Conservation (phyloP, 208 protist species). For the Angomonas deanei region DNA sequence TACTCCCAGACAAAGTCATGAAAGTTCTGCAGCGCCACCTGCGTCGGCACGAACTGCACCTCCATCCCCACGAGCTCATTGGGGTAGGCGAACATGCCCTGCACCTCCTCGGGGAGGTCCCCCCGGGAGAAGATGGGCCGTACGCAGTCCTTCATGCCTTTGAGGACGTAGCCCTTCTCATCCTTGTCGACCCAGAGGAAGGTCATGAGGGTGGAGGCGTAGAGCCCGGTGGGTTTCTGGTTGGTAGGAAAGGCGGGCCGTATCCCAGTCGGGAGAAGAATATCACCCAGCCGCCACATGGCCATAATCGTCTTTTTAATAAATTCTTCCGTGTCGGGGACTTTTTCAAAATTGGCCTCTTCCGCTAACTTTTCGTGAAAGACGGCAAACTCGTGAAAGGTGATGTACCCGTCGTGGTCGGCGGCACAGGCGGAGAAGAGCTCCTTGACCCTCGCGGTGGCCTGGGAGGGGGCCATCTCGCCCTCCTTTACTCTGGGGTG, state of each 20-base stretch:
- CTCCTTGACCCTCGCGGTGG: constrained; percentile 47
- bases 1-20: constrained; percentile 85
- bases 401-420: constrained; percentile 50
- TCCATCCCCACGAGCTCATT: constrained; percentile 57
- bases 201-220: constrained; percentile 64
- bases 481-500: constrained; percentile 79
- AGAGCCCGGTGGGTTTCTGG: constrained; percentile 39
- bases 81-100: constrained; percentile 80
- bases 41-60: constrained; percentile 42
- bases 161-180: constrained; percentile 27
- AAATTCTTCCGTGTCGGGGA: constrained; percentile 45
- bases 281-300: constrained; percentile 68
- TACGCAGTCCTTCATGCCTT: constrained; percentile 65
- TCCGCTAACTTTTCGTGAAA: constrained; percentile 76
- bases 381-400: constrained; percentile 70
- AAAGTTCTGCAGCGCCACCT: constrained; percentile 64
- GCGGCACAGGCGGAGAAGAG: constrained; percentile 49
- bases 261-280: constrained; percentile 70
- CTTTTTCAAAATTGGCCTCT: constrained; percentile 54
- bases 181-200: constrained; percentile 57
- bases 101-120: constrained; percentile 68
- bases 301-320: constrained; percentile 56
- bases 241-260: constrained; percentile 47
- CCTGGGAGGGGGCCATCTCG: constrained; percentile 54
- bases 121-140: constrained; percentile 68